A percentile compares a stretch with the other conserved stretches of the same genome.
phyloP scores from a whole-genome alignment of 257 asterid species.

The Petunia axillaris region DNA sequence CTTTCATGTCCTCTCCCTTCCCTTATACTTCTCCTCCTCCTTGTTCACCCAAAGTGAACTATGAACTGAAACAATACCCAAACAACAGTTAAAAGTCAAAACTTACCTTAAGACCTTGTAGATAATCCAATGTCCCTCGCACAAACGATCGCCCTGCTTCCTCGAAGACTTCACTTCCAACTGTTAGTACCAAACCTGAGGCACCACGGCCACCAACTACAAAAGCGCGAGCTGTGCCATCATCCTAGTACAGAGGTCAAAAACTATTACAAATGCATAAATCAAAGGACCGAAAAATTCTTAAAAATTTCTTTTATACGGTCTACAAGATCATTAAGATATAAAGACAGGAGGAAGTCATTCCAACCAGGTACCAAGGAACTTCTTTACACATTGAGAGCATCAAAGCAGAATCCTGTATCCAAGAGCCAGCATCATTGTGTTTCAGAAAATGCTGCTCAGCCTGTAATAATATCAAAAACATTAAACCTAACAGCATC shows the following conservation, averaged over 20 bases:
- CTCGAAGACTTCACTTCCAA: conserved; percentile 94
- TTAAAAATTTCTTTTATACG: neutral
- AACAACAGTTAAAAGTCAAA: neutral
- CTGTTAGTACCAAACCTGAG: conserved; percentile 84
- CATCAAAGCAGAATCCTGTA: conserved; percentile 97
- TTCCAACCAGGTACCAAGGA: conserved; percentile 95
- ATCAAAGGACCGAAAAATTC: neutral
- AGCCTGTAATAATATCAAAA: conserved; percentile 58
- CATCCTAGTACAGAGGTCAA: conserved; percentile 59
- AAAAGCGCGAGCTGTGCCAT: conserved; percentile 84
- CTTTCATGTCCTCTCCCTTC: neutral
- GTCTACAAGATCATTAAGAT: neutral
- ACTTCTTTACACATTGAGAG: conserved; percentile 98
- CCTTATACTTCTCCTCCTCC: neutral
- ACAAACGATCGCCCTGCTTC: conserved; percentile 93
- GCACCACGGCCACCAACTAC: conserved; percentile 97
- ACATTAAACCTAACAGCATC: neutral
- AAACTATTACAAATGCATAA: conserved; percentile 20
- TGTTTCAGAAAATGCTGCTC: conserved; percentile 97
- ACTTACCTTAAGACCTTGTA: conserved; percentile 94
- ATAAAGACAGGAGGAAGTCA: conserved; percentile 15
- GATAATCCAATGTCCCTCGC: conserved; percentile 97
- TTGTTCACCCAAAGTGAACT: neutral
- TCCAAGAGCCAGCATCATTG: conserved; percentile 99
- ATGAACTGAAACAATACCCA: neutral